Evolutionary conservation across 306 rosid genomes (phyloP), one percentile per base, ranked within the genome.

Genomic region (Gynostemma pentaphyllum): DNA sequence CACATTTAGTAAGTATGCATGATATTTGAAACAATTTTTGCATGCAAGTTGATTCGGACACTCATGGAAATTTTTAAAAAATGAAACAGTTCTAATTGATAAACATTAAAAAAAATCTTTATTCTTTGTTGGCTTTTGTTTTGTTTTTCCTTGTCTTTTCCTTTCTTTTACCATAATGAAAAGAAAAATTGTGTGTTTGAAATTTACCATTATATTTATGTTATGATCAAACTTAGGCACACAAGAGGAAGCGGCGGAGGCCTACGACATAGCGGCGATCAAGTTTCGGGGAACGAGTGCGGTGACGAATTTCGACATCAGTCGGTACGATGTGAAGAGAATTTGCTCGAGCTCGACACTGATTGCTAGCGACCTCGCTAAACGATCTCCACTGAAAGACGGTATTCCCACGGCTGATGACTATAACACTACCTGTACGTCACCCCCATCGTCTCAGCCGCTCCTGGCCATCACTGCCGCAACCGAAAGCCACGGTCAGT

Each of bases 181-280:
- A 5, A 26, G 24, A 10, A 34, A 8, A 21, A 18, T 14, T 27
- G 2, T 52, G 29, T 21, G 0, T 52, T 8, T 36, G n/a, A n/a
- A n/a, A n/a, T n/a, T n/a, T n/a, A n/a, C n/a, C n/a, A n/a, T n/a
- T n/a, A n/a, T n/a, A n/a, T n/a, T n/a, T n/a, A n/a, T n/a, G n/a
- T n/a, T n/a, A n/a, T n/a, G n/a, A n/a, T n/a, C n/a, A n/a, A n/a
- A n/a, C n/a, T n/a, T n/a, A n/a, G 99, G 99, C 68, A 94, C 99
- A 23, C 99, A 88, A 79, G 99, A 94, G 70, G 97, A 94, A 76
- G 99, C 99, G 11, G 97, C 99, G 10, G 99, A 94, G 81, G 97
- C 99, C 46, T 94, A 94, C 60, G 99, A 94, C 64, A 88, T 88
- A 52, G 99, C 99, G n/a, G 99, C 99, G 7, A 94, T 94, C 70